Evolutionary conservation across 805 yeast genomes (phyloP).

Genomic region (Candida pini): DNA sequence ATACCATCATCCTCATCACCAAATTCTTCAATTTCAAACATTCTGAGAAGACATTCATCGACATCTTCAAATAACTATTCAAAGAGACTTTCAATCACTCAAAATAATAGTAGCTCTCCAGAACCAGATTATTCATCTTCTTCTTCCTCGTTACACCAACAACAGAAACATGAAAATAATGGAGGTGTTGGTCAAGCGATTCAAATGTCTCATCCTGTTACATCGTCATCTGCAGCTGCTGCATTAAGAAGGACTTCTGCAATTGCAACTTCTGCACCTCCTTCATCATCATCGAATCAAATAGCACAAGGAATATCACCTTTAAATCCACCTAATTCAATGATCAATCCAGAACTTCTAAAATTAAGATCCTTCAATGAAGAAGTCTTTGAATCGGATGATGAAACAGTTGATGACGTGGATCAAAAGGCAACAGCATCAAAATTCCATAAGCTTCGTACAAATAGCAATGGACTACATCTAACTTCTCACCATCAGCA

Average conservation of each 20-base stretch:
- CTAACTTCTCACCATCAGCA: background rate
- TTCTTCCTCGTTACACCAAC: too few species aligned
- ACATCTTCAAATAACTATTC: slow-evolving; percentile 7
- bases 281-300: background rate
- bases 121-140: too few species aligned
- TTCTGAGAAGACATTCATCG: slow-evolving; percentile 12
- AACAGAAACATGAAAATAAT: too few species aligned
- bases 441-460: slow-evolving; percentile 1
- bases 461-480: slow-evolving; percentile 1
- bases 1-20: slow-evolving; percentile 16
- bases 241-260: background rate
- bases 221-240: slow-evolving; percentile 6
- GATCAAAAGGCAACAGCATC: slow-evolving; percentile 1
- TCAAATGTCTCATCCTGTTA: slow-evolving; percentile 12
- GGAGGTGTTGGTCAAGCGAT: slow-evolving; percentile 3
- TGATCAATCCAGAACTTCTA: slow-evolving; percentile 23
- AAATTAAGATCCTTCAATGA: slow-evolving; percentile 27
- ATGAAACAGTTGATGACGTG: slow-evolving; percentile 25
- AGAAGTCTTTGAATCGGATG: slow-evolving; percentile 29
- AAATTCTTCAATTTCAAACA: slow-evolving; percentile 14
- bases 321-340: too few species aligned
- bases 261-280: background rate
- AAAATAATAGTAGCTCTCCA: too few species aligned
- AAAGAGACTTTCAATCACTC: background rate
- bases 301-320: background rate